Evolutionary conservation across 495 filamentous ascomycete genomes (phyloP).

Genomic region (Talaromyces stipitatus): DNA sequence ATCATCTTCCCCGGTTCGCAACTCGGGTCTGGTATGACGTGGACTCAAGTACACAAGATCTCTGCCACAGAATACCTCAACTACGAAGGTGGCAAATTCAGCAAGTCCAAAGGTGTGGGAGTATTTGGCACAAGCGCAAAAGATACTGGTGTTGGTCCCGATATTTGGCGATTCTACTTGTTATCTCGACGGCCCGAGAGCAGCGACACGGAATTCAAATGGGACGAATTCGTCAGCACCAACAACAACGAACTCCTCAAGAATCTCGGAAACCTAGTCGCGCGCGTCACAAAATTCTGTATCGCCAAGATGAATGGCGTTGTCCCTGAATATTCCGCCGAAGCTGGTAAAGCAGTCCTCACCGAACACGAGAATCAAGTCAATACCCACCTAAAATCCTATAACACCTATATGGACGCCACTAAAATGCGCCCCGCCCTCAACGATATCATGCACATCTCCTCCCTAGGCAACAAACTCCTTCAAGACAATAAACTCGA

Average conservation of each 20-base stretch:
- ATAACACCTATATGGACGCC: constrained; percentile 26
- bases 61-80: constrained; percentile 93
- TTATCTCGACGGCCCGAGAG: constrained; percentile 6
- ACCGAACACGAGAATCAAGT: constrained; percentile 25
- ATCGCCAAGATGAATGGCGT: constrained; percentile 3
- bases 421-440: constrained; percentile 34
- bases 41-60: constrained; percentile 86
- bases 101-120: constrained; percentile 80
- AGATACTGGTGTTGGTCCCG: constrained; percentile 63
- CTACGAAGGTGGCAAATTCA: constrained; percentile 95
- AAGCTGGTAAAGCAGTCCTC: constrained; percentile 1
- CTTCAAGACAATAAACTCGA: constrained; percentile 38
- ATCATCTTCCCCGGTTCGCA: constrained; percentile 89
- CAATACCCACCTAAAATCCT: constrained; percentile 21
- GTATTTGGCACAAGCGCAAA: constrained; percentile 87
- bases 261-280: constrained; percentile 11
- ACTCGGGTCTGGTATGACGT: constrained; percentile 73
- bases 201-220: constrained; percentile 14
- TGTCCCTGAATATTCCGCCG: constrained; percentile 6
- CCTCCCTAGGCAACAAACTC: constrained; percentile 33
- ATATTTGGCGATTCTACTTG: constrained; percentile 13
- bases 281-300: constrained; percentile 12
- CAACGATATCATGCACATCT: constrained; percentile 27
- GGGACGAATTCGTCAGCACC: constrained; percentile 10
- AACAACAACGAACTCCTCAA: constrained; percentile 14